Percentiles rank a stretch among this genome's conserved stretches.
phyloP scores from a whole-genome alignment of 2,329 filamentous ascomycete genomes.

The Talaromyces sp. region DNA sequence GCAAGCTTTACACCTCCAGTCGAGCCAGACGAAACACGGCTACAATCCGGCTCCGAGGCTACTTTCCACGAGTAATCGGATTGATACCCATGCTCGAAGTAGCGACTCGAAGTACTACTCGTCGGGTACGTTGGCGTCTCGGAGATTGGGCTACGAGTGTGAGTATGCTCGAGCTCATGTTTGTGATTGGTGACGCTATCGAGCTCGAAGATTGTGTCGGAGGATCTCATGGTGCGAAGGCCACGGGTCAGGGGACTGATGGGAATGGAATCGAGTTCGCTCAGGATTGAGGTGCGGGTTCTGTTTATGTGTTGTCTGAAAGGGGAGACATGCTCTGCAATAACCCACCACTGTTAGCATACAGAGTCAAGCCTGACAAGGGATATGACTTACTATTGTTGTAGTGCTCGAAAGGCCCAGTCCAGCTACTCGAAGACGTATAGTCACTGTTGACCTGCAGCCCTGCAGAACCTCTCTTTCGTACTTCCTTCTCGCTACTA shows the following conservation, averaged over 20 bases:
- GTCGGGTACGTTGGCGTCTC: background rate
- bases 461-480: background rate
- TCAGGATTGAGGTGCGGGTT: conserved; percentile 1
- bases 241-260: background rate
- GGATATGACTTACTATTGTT: background rate
- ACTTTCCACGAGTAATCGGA: background rate
- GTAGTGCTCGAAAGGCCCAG: background rate
- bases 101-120: background rate
- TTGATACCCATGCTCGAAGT: background rate
- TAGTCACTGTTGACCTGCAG: background rate
- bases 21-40: background rate
- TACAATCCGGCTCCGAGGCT: background rate
- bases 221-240: background rate
- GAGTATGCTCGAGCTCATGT: background rate
- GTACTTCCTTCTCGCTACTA: background rate
- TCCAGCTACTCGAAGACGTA: background rate
- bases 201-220: conserved; percentile 9
- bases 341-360: background rate
- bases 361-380: background rate
- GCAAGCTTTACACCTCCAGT: conserved; percentile 4
- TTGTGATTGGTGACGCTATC: conserved; percentile 1
- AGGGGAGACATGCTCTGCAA: background rate
- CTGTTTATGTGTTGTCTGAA: conserved; percentile 1
- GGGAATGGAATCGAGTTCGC: conserved; percentile 4
- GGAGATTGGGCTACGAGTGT: background rate